Percentiles rank a stretch among this genome's conserved stretches.
phyloP scores from a whole-genome alignment of 2,329 filamentous ascomycete species.

The Bisporella sp. region DNA sequence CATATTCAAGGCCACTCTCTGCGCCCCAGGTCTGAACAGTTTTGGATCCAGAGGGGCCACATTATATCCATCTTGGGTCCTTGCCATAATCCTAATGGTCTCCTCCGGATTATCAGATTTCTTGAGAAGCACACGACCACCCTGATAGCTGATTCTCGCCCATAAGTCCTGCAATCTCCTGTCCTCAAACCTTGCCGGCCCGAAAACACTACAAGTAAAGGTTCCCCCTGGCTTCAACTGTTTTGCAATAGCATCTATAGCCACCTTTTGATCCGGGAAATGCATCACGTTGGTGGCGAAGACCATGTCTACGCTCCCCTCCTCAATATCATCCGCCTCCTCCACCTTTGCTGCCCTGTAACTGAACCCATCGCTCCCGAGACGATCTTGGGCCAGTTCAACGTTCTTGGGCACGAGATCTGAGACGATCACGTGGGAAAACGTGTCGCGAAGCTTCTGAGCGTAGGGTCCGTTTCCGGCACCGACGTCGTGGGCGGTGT shows the following conservation, averaged over 20 bases:
- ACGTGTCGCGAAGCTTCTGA: neutral
- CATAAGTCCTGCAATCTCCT: neutral
- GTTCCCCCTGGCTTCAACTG: slow-evolving; percentile 3
- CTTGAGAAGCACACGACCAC: neutral
- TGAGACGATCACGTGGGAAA: neutral
- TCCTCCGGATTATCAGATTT: neutral
- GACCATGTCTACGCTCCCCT: slow-evolving; percentile 11
- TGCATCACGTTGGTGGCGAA: slow-evolving; percentile 13
- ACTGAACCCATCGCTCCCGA: neutral
- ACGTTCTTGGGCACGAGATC: neutral
- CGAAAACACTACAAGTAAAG: neutral
- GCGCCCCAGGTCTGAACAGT: neutral
- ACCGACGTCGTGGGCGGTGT: neutral
- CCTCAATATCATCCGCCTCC: slow-evolving; percentile 11
- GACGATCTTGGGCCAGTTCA: neutral
- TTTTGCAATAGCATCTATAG: slow-evolving; percentile 11
- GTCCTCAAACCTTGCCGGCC: neutral
- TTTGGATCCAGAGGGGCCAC: neutral
- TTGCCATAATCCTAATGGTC: slow-evolving; percentile 1
- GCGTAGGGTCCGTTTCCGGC: neutral
- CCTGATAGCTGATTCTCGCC: neutral
- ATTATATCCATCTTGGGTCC: neutral
- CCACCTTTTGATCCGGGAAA: slow-evolving; percentile 10
- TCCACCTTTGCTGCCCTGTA: slow-evolving; percentile 14
- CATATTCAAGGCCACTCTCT: neutral